Percentiles rank a stretch among this genome's conserved stretches.
Evolutionary conservation across 495 filamentous ascomycete species (phyloP).

Genomic region (Trichocladium uniseriatum): DNA sequence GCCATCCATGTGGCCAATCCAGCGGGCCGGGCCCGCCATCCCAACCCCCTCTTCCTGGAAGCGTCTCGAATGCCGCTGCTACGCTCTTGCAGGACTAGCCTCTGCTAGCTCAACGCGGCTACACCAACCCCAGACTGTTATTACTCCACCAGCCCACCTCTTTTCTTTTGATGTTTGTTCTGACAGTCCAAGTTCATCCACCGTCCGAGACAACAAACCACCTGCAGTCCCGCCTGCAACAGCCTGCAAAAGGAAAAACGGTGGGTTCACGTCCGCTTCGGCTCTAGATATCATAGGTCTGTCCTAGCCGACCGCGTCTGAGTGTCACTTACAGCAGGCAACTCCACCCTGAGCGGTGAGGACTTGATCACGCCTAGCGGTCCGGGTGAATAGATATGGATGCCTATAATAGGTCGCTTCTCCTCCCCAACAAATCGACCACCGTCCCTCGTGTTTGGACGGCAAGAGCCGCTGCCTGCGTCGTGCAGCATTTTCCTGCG

Average conservation of each 20-base stretch:
- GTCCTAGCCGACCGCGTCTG: not conserved
- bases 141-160: not conserved
- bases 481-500: slow-evolving; percentile 2
- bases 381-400: not conserved
- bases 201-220: not conserved
- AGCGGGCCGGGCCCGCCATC: not conserved
- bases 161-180: not conserved
- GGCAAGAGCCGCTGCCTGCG: not conserved
- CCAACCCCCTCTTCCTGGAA: not conserved
- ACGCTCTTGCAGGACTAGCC: not conserved
- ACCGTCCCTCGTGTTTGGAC: not conserved
- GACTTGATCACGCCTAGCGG: not conserved
- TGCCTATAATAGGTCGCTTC: slow-evolving; percentile 2
- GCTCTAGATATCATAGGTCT: not conserved
- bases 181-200: not conserved
- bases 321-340: not conserved
- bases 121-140: not conserved
- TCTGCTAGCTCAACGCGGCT: not conserved
- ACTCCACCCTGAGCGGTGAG: not conserved
- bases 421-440: not conserved
- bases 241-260: not conserved
- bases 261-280: not conserved
- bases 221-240: not conserved
- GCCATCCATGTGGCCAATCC: too few relatives aligned
- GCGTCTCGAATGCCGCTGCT: not conserved